Base-by-base conservation (phyloP, 768 basidiomycete species). In the Lactarius pseudohatsudake region DNA sequence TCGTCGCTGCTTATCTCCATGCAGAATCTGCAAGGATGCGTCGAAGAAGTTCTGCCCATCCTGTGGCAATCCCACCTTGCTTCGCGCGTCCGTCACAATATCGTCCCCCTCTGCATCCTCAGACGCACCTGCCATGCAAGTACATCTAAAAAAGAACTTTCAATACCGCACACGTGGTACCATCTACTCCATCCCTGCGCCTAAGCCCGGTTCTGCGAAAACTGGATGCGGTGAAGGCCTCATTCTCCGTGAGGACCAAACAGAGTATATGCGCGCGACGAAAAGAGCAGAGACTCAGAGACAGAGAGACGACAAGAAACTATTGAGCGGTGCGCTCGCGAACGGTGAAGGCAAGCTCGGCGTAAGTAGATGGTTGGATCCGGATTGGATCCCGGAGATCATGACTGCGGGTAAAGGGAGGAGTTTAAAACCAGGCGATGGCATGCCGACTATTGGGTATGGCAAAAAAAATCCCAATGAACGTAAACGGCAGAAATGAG, bases 1-100 rank as follows among this genome's bases (percentile, higher is more conserved):
- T n/a, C 2, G 32, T 22, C n/a, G 13, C n/a, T 2, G 28, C 59
- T 68, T 22, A 65, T 59, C 9, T 40, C 57, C 15, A 41, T 18
- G 1, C 72, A 99, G 97, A 76, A 87, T 97, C 71, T 98, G 96
- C 81, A 97, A 96, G 79, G 96, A 99, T 77, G 82, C 87, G 26
- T 89, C 92, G 10, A 94, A 94, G 76, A 92, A 93, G 72, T 99
- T 99, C 80, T 99, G 97, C 75, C 96, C 97, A 1, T 93, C 95
- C 11, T 99, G 97, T 74, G 97, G 97, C 53, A 96, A 94, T 72
- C 84, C 94, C 0, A 92, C 96, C 1, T 82, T 99, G 16, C 76
- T 97, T 59, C 90, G 97, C 66, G 89, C 92, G 2, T 96, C 95
- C 3, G 92, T 98, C 32, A 96, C 96, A 3, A 83, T 95, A 45